Base-by-base conservation (phyloP, 2,329 filamentous ascomycete genomes). In the Onygenales sp. region DNA sequence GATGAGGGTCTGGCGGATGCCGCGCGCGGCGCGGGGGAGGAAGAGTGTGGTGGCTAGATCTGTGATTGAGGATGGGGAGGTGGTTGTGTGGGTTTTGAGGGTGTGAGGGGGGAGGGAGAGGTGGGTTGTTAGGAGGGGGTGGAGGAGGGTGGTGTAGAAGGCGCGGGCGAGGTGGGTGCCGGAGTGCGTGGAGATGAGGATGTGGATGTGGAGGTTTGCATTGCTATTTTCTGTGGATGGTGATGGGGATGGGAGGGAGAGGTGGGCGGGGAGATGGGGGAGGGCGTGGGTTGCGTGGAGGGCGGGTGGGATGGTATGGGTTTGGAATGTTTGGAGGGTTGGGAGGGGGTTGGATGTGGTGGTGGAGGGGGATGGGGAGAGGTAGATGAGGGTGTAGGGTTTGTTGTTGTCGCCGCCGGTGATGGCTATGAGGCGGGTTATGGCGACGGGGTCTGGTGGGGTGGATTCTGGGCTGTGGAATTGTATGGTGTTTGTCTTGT, bases 121-220 rank as follows among this genome's bases (percentile, higher is more conserved):
- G 2, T 82, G 60, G 1, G 71, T 60, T 13, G 61, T 61, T 45
- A 87, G 72, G 1, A 87, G 65, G 1, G 82, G 83, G 51, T 70
- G 68, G 13, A 90, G 62, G 0, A 82, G 74, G 3, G 67, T 56
- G 1, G 78, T 64, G 68, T 79, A 87, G 59, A 86, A 82, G 1
- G 62, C 58, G 33, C 71, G 64, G 0, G 85, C 83, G 11, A 74
- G 72, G 1, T 81, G 78, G 1, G 78, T 78, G 11, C 87, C 87
- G 0, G 87, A 87, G 17, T 74, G 73, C 0, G 78, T 83, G 1
- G 86, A 90, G 14, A 90, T 75, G 21, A 91, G 66, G 14, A 89
- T 73, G 60, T 87, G 78, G n/a, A 74, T 55, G 50, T 17, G 17
- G 17, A 74, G 55, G 50, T 58, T 61, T 14, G 50, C 27, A 2